phyloP scores from a whole-genome alignment of 352 stramenopile genomes.

The Albugo laibachii region DNA sequence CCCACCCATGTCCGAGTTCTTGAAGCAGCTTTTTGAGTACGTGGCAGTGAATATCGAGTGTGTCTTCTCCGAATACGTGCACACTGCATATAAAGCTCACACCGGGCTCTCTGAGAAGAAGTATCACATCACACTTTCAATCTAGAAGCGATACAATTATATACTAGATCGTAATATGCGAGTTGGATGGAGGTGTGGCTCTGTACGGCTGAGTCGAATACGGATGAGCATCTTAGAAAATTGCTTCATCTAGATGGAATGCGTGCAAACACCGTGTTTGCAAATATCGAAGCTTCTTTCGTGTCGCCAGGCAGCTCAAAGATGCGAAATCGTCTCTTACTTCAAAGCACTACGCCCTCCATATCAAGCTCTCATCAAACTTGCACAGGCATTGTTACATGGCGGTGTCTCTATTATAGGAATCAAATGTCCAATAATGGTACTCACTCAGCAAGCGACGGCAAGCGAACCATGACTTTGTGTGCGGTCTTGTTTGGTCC shows the following conservation, averaged over 20 bases:
- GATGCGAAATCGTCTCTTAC: slow-evolving; percentile 48
- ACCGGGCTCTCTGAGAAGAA: slow-evolving; percentile 58
- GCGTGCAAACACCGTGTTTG: too few relatives aligned
- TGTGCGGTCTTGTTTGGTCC: too few relatives aligned
- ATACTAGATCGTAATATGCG: slow-evolving; percentile 37
- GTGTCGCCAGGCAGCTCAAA: slow-evolving; percentile 22
- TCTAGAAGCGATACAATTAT: background rate
- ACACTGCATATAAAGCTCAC: slow-evolving; percentile 73
- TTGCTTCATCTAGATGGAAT: slow-evolving; percentile 50
- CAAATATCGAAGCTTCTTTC: slow-evolving; percentile 10
- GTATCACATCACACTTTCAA: slow-evolving; percentile 29
- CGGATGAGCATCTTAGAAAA: slow-evolving; percentile 62
- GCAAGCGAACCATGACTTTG: background rate
- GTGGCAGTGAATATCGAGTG: slow-evolving; percentile 36
- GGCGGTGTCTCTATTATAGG: background rate
- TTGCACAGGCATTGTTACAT: background rate
- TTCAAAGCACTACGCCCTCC: slow-evolving; percentile 44
- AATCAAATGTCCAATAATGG: background rate
- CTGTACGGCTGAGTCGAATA: slow-evolving; percentile 44
- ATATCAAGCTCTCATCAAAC: slow-evolving; percentile 55
- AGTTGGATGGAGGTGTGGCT: slow-evolving; percentile 52
- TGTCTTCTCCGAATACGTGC: slow-evolving; percentile 61
- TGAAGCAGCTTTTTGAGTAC: slow-evolving; percentile 67
- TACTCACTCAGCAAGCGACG: background rate
- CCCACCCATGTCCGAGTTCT: slow-evolving; percentile 43